Evolutionary conservation across 164 flowering plant genomes (phyloP), one percentile per base, ranked within the genome.

Genomic region (Cinnamomum chago): DNA sequence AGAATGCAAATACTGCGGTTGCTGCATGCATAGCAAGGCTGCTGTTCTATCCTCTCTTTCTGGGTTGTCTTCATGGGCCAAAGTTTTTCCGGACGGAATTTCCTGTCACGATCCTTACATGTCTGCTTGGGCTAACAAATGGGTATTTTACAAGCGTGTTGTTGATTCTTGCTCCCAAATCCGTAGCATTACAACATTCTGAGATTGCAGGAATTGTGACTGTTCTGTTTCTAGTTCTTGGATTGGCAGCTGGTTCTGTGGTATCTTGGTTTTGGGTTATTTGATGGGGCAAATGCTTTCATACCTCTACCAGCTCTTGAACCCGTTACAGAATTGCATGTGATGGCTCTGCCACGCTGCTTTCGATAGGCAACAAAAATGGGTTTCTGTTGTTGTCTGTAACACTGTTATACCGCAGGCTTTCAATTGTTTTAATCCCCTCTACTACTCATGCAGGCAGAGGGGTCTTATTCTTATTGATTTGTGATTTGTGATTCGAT

Each of bases 221-320:
- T 9, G 98, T 96, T 28, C 70, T 96, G 86, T 96, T 90, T 86
- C 79, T 96, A 51, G 83, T 88, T 70, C 60, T 90, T 70, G 99
- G 98, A 52, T 76, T 96, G 81, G 94, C 94, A 51, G 33, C 67
- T 76, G 98, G 99, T 65, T 94, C 99, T 10, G 62, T 94, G 24
- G 90, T 91, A 11, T 81, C 97, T 77, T 92, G 97, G 97, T 88
- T 96, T 71, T 94, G 98, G 99, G 95, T 93, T 77, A 84, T 95
- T 69, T 95, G 80, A 85, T 62, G 33, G 30, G 22, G 5, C 18
- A 17, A 30, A 18, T 66, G 20, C 20, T 40, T 22, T 30, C 69
- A 28, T 24, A 24, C 15, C 13, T 6, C 50, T 35, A 66, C 58
- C 58, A 55, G 18, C 5, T 55, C 60, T 55, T 55, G 60, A 17